Evolutionary conservation across 306 rosid genomes (phyloP).

Genomic region (Purshia tridentata): DNA sequence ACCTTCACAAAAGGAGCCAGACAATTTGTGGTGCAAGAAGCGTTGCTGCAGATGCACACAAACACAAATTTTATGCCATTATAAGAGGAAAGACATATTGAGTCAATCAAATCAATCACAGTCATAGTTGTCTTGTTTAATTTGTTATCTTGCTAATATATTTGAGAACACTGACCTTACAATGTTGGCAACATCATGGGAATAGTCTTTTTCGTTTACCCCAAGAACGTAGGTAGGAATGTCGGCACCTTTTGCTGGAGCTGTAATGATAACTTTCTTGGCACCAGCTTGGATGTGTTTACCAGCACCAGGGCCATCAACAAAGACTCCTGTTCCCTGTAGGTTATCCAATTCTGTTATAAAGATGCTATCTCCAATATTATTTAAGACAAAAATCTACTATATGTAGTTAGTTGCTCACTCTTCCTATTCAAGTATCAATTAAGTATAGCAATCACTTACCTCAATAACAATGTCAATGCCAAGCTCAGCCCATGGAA

Average conservation of each 20-base stretch:
- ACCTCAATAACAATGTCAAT: constrained; percentile 99
- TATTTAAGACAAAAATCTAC: neutral
- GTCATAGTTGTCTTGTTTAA: neutral
- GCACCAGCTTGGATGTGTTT: constrained; percentile 99
- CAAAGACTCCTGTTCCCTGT: constrained; percentile 99
- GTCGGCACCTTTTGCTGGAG: constrained; percentile 99
- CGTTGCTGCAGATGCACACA: constrained; percentile 60
- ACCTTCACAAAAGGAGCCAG: constrained; percentile 96
- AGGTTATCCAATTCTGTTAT: constrained; percentile 13
- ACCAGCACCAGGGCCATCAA: constrained; percentile 98
- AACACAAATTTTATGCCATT: neutral
- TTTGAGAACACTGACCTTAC: constrained; percentile 53
- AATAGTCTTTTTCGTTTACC: constrained; percentile 80
- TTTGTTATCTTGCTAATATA: neutral
- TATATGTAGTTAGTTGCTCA: neutral
- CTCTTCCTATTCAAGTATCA: neutral
- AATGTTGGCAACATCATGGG: constrained; percentile 65
- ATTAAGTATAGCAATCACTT: neutral
- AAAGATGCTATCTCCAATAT: neutral
- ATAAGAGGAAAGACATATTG: neutral
- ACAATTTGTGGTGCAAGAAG: constrained; percentile 97
- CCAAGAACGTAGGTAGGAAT: constrained; percentile 95
- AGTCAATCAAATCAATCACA: neutral
- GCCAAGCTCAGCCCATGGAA: constrained; percentile 97
- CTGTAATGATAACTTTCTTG: constrained; percentile 94